These are phyloP conservation scores for Nemania abortiva DNA, from an alignment of 2,329 filamentous ascomycete genomes.

Conservation along the genomic window DNA sequence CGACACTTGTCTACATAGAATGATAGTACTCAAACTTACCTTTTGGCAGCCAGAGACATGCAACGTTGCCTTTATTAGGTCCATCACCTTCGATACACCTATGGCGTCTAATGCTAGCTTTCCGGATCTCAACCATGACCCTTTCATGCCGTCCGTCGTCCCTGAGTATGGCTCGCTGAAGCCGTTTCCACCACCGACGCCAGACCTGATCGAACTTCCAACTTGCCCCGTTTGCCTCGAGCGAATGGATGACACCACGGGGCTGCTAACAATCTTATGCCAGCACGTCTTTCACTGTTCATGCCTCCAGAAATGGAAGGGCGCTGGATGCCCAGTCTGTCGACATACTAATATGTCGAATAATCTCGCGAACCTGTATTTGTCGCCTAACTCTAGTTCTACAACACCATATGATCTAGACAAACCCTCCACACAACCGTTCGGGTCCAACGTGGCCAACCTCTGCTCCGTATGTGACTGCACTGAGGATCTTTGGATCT, in stretches of 20 bases:
- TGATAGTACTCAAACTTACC: slow-evolving; percentile 40
- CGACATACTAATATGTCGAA: slow-evolving; percentile 76
- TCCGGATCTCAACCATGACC: slow-evolving; percentile 71
- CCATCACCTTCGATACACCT: slow-evolving; percentile 84
- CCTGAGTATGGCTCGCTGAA: slow-evolving; percentile 60
- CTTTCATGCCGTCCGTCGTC: slow-evolving; percentile 67
- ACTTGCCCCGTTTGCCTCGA: slow-evolving; percentile 97
- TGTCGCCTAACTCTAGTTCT: slow-evolving; percentile 40
- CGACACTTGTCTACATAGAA: slow-evolving; percentile 45
- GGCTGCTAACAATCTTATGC: slow-evolving; percentile 93
- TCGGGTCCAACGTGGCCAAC: slow-evolving; percentile 71
- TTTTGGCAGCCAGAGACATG: slow-evolving; percentile 84
- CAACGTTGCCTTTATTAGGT: slow-evolving; percentile 94
- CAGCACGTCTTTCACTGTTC: slow-evolving; percentile 98
- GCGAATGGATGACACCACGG: slow-evolving; percentile 97
- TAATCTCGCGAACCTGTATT: slow-evolving; percentile 38
- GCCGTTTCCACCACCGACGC: slow-evolving; percentile 76
- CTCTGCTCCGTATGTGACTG: slow-evolving; percentile 86
- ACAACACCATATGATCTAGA: slow-evolving; percentile 56
- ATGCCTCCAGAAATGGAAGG: slow-evolving; percentile 96
- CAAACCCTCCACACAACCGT: slow-evolving; percentile 66
- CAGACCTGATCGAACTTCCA: slow-evolving; percentile 88
- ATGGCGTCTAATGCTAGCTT: slow-evolving; percentile 61
- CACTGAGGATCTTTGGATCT: slow-evolving; percentile 90
- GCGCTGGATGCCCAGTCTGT: slow-evolving; percentile 93